These are phyloP conservation scores for Clohesyomyces aquaticus DNA, from an alignment of 495 filamentous ascomycete genomes.

Conservation along the genomic window DNA sequence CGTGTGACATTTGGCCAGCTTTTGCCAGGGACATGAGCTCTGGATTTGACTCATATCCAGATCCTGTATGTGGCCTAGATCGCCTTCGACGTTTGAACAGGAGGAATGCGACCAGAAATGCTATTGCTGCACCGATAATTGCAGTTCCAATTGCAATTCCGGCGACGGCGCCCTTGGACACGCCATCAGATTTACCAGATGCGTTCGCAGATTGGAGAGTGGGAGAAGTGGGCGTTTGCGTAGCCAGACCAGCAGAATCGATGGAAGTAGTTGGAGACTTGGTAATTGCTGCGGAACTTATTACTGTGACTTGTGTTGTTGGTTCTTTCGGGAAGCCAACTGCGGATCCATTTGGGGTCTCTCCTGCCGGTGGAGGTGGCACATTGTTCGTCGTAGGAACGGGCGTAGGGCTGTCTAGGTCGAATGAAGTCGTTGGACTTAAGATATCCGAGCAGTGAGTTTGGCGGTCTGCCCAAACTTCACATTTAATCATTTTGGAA, in stretches of 20 bases:
- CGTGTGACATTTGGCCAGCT: constrained; percentile 3
- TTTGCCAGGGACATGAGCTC: constrained; percentile 9
- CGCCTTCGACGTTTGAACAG: constrained; percentile 29
- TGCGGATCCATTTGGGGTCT: too few species aligned
- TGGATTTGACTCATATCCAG: constrained; percentile 16
- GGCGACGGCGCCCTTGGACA: constrained; percentile 29
- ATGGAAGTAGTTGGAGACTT: too few species aligned
- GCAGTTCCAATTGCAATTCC: constrained; percentile 35
- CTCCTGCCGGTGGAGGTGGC: too few species aligned
- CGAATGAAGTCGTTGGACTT: too few species aligned
- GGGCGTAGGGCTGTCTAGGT: too few species aligned
- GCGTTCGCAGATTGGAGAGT: not conserved
- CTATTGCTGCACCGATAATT: constrained; percentile 30
- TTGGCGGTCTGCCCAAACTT: too few species aligned
- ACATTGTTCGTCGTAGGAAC: too few species aligned
- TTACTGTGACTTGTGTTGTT: too few species aligned
- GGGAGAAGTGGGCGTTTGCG: not conserved
- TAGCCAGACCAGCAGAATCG: not conserved
- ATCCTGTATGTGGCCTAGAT: not conserved
- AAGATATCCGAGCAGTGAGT: too few species aligned
- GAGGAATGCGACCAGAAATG: constrained; percentile 28
- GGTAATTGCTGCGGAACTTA: too few species aligned
- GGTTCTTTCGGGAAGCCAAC: too few species aligned
- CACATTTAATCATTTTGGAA: too few species aligned
- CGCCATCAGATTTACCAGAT: constrained; percentile 17